A percentile compares a stretch with the other conserved stretches of the same genome.
These are phyloP conservation scores for Orbilia brochopaga DNA, from an alignment of 2,329 filamentous ascomycete species.

Conservation along the genomic window DNA sequence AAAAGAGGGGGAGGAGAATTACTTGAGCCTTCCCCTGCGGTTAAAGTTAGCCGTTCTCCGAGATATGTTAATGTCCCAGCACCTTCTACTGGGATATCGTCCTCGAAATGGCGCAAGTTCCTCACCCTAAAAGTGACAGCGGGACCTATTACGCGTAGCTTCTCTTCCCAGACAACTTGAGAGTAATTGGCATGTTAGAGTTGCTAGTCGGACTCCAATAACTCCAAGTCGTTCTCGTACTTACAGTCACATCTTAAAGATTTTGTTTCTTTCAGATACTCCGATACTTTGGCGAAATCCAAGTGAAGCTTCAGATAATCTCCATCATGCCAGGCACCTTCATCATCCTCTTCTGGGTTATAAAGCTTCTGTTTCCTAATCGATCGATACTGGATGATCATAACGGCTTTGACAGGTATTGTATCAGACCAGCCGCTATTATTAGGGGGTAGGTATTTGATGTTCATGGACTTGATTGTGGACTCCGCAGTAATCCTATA, in stretches of 20 bases:
- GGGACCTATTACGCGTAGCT: constrained; percentile 36
- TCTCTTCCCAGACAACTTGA: constrained; percentile 46
- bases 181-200: background rate
- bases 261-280: constrained; percentile 34
- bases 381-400: constrained; percentile 48
- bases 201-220: too few species aligned
- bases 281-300: constrained; percentile 38
- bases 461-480: constrained; percentile 46
- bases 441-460: constrained; percentile 41
- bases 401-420: constrained; percentile 27
- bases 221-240: too few species aligned
- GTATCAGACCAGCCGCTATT: constrained; percentile 38
- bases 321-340: constrained; percentile 33
- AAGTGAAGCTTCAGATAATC: constrained; percentile 43
- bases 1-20: background rate
- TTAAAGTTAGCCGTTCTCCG: constrained; percentile 36
- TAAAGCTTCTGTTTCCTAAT: constrained; percentile 48
- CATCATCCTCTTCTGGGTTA: constrained; percentile 22
- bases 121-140: constrained; percentile 42
- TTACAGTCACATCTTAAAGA: constrained; percentile 45
- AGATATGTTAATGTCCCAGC: constrained; percentile 38
- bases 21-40: constrained; percentile 25
- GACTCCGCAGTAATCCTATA: constrained; percentile 37
- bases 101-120: constrained; percentile 41
- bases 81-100: constrained; percentile 29